Evolutionary conservation across 306 rosid genomes (phyloP).

Genomic region (Cucumis hystrix): DNA sequence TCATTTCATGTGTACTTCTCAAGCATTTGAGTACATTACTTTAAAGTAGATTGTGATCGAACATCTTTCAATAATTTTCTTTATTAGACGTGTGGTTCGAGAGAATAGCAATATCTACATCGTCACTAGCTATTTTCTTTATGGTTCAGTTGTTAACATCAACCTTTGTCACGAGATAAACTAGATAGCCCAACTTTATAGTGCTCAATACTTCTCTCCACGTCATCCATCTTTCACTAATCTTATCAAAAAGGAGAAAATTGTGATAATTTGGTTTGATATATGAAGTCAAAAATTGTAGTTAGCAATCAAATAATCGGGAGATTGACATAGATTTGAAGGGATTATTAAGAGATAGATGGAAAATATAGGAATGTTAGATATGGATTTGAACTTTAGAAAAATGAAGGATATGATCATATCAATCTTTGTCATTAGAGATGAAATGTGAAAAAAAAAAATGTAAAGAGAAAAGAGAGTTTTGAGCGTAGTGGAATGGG

Average conservation of each 20-base stretch:
- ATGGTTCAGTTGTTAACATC: neutral
- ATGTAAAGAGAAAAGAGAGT: neutral
- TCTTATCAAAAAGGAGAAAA: neutral
- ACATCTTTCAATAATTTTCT: neutral
- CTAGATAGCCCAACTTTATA: neutral
- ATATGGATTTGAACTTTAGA: neutral
- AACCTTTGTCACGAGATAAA: neutral
- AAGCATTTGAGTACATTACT: neutral
- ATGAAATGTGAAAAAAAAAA: neutral
- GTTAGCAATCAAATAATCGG: no score
- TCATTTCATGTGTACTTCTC: neutral
- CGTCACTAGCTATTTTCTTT: neutral
- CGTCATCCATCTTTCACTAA: neutral
- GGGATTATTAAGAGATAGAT: neutral
- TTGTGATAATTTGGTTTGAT: neutral
- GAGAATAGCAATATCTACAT: neutral
- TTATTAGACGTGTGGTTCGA: neutral
- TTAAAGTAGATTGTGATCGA: neutral
- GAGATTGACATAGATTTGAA: no score
- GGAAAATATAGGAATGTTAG: neutral
- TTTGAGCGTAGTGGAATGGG: slow-evolving; percentile 11
- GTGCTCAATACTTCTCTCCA: neutral
- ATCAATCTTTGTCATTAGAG: neutral
- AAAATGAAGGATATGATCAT: neutral
- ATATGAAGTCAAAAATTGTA: neutral